A percentile compares a stretch with the other conserved stretches of the same genome.
Evolutionary conservation across 1,284 basidiomycete species (phyloP).

Genomic region (Leucocoprinus gongylophorus): DNA sequence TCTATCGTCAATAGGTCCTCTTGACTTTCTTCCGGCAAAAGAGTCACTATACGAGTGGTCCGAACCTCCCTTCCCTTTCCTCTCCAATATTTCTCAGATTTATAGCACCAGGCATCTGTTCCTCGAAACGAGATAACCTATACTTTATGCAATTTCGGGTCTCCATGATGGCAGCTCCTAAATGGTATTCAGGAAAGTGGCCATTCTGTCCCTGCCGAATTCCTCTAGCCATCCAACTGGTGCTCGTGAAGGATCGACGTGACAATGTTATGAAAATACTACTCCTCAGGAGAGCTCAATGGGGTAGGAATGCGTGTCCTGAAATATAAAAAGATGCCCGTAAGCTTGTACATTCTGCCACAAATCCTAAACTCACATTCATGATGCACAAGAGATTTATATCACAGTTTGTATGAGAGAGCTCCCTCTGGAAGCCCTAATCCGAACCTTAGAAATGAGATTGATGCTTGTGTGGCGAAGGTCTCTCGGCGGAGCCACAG

Average conservation of each 20-base stretch:
- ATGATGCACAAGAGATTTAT: conserved; percentile 10
- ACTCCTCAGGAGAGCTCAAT: conserved; percentile 9
- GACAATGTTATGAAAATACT: conserved; percentile 10
- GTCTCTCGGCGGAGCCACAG: conserved; percentile 9
- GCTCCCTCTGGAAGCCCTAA: conserved; percentile 10
- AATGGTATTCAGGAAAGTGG: too few species aligned
- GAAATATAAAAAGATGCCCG: neutral
- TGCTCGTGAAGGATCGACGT: too few species aligned
- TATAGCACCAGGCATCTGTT: conserved; percentile 13
- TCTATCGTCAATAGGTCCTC: conserved; percentile 8
- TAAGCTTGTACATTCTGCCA: neutral
- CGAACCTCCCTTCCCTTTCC: conserved; percentile 6
- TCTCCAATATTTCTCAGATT: conserved; percentile 10
- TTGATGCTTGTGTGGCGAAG: conserved; percentile 9
- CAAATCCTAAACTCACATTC: conserved; percentile 5
- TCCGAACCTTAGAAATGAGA: conserved; percentile 7
- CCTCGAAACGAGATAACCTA: conserved; percentile 12
- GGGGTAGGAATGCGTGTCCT: conserved; percentile 13
- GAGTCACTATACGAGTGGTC: conserved; percentile 2
- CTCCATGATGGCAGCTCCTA: too few species aligned
- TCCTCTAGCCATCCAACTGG: too few species aligned
- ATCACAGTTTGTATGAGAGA: conserved; percentile 4
- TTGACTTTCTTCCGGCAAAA: conserved; percentile 6
- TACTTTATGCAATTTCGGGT: neutral
- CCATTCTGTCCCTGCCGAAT: too few species aligned